phyloP scores from a whole-genome alignment of 352 stramenopile genomes.

The Halophytophthora polymorphica region DNA sequence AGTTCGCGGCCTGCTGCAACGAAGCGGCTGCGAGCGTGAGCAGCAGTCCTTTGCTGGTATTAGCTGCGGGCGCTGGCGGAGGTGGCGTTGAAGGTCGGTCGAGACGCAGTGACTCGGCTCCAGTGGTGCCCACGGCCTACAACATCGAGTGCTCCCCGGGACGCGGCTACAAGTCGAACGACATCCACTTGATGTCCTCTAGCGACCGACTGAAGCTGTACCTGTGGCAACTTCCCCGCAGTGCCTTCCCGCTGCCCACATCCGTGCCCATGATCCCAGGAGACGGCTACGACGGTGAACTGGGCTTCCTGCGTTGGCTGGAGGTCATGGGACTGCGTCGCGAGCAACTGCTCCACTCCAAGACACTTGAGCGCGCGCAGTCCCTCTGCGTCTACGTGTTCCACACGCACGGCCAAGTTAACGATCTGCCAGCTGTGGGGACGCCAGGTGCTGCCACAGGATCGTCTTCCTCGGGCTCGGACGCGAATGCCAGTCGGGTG shows the following conservation, averaged over 20 bases:
- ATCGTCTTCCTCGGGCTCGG: conserved; percentile 9
- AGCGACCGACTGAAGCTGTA: conserved; percentile 74
- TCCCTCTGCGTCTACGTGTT: conserved; percentile 83
- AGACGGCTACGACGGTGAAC: conserved; percentile 61
- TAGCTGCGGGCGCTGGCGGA: conserved; percentile 26
- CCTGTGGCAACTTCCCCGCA: conserved; percentile 79
- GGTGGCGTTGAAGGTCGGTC: conserved; percentile 15
- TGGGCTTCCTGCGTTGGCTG: conserved; percentile 73
- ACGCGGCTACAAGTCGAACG: conserved; percentile 81
- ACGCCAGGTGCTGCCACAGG: conserved; percentile 17
- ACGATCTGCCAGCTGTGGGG: conserved; percentile 32
- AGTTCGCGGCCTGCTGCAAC: conserved; percentile 58
- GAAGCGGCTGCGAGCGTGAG: conserved; percentile 35
- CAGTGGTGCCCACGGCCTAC: conserved; percentile 71
- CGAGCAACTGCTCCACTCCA: conserved; percentile 69
- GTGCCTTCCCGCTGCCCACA: conserved; percentile 61
- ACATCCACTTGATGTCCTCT: conserved; percentile 63
- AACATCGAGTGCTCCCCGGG: conserved; percentile 84
- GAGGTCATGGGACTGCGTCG: conserved; percentile 77
- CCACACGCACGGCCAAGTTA: conserved; percentile 72
- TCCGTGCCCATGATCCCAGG: conserved; percentile 61
- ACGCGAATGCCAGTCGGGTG: conserved; percentile 47
- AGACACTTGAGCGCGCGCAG: conserved; percentile 80
- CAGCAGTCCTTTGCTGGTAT: conserved; percentile 27
- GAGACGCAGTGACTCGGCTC: conserved; percentile 34